Base-by-base conservation (phyloP, 2,329 filamentous ascomycete genomes). In the Aspergillus persii region DNA sequence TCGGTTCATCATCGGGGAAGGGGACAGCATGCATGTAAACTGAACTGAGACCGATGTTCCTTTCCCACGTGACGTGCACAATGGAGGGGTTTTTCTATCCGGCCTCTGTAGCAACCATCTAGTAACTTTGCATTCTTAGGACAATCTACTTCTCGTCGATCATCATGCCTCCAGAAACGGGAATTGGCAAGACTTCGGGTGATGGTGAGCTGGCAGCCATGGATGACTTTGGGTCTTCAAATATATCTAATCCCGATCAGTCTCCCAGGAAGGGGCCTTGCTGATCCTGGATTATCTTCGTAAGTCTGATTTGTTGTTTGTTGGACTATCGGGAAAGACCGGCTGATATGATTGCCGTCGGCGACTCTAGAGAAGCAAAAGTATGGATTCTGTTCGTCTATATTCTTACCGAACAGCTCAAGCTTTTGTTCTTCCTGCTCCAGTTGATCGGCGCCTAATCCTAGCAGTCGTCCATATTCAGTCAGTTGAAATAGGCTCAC, bases 251-350 rank as follows among this genome's bases (percentile, higher is more conserved):
- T 26, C 46, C n/a, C 64, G 66, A 33, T 41, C 23, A 66, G 62
- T 54, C 50, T 39, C 44, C 29, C 36, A 52, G 61, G 62, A 67
- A 72, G 77, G 79, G 12, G 66, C 73, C 29, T 70, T 77, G 26
- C 73, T 81, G 68, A 78, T 84, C 26, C 72, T 83, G 36, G 74
- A 78, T 27, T 84, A 84, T 65, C 73, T 84, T 23, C 76, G 81
- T 83, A 64, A 72, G 79, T 74, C 18, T 23, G 18, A 23, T 23
- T 23, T 23, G 18, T n/a, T 11, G 50, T 23, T 53, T 18, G 9
- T 63, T 53, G 12, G 8, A 15, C 36, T n/a, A 41, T 12, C 15
- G 4, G 2, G 5, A 3, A 5, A 15, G 7, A 12, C 8, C 12
- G 15, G 15, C 36, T 41, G 3, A 41, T 41, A 6, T 12, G 36